A percentile compares a stretch with the other conserved stretches of the same genome.
phyloP scores from a whole-genome alignment of 306 rosid genomes.

The Dryas alaskensis region DNA sequence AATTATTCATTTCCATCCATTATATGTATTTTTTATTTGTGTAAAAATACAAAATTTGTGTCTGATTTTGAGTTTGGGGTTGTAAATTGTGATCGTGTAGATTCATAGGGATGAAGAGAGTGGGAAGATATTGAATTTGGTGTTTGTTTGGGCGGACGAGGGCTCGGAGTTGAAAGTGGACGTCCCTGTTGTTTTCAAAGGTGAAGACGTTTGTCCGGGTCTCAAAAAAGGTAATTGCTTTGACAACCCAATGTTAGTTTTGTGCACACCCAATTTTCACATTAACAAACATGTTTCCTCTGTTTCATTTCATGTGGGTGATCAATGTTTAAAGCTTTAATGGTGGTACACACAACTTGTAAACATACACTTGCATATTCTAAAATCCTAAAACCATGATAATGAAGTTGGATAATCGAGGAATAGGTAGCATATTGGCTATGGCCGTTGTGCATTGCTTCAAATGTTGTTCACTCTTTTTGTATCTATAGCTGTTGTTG shows the following conservation, averaged over 20 bases:
- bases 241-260: neutral
- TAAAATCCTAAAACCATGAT: neutral
- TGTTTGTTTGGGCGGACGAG: slow-evolving; percentile 93
- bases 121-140: slow-evolving; percentile 72
- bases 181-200: slow-evolving; percentile 78
- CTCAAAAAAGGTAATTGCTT: slow-evolving; percentile 64
- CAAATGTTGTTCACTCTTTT: neutral
- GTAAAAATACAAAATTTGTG: neutral
- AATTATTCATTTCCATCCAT: slow-evolving; percentile 3
- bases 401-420: neutral
- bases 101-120: slow-evolving; percentile 68
- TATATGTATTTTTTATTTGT: too few species aligned
- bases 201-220: slow-evolving; percentile 79
- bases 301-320: neutral
- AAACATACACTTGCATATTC: neutral
- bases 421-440: neutral
- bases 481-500: neutral
- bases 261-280: neutral
- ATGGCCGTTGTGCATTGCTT: neutral
- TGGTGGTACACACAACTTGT: neutral
- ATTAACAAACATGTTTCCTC: neutral
- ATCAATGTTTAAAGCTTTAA: neutral
- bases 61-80: neutral
- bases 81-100: slow-evolving; percentile 30
- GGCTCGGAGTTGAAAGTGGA: slow-evolving; percentile 77